phyloP scores from a whole-genome alignment of 2,329 filamentous ascomycete species.

The Endothia cerciana region DNA sequence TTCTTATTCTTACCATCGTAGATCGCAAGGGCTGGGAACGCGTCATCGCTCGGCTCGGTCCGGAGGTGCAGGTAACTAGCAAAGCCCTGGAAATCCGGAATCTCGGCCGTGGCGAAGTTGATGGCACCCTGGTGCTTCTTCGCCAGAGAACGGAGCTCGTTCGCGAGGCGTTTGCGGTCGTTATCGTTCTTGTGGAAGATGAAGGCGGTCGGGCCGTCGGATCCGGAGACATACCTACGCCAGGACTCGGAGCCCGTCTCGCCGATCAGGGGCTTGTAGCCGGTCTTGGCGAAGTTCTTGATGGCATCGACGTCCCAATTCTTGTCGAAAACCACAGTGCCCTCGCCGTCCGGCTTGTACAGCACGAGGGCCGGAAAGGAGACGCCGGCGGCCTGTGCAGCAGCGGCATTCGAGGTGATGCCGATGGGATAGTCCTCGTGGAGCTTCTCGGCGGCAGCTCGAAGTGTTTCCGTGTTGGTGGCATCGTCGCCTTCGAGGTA shows the following conservation, averaged over 20 bases:
- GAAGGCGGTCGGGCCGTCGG: conserved; percentile 90
- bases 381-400: conserved; percentile 89
- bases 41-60: conserved; percentile 66
- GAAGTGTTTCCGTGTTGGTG: conserved; percentile 83
- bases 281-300: conserved; percentile 78
- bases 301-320: conserved; percentile 83
- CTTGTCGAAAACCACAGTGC: conserved; percentile 81
- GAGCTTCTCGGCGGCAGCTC: conserved; percentile 70
- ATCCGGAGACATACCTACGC: conserved; percentile 82
- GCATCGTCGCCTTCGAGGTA: conserved; percentile 83
- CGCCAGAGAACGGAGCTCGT: conserved; percentile 81
- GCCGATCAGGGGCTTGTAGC: conserved; percentile 87
- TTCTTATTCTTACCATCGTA: conserved; percentile 93
- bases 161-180: conserved; percentile 79
- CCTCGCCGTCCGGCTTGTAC: conserved; percentile 98
- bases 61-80: conserved; percentile 96
- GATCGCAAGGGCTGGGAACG: conserved; percentile 95
- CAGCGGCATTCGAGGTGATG: conserved; percentile 76
- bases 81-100: conserved; percentile 91
- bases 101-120: conserved; percentile 98
- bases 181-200: conserved; percentile 93
- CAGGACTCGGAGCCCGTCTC: conserved; percentile 98
- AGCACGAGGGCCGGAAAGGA: conserved; percentile 85
- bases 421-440: conserved; percentile 94
- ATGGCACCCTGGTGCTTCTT: conserved; percentile 91